phyloP scores from a whole-genome alignment of 2,329 filamentous ascomycete species.

The Fonsecaea monophora region DNA sequence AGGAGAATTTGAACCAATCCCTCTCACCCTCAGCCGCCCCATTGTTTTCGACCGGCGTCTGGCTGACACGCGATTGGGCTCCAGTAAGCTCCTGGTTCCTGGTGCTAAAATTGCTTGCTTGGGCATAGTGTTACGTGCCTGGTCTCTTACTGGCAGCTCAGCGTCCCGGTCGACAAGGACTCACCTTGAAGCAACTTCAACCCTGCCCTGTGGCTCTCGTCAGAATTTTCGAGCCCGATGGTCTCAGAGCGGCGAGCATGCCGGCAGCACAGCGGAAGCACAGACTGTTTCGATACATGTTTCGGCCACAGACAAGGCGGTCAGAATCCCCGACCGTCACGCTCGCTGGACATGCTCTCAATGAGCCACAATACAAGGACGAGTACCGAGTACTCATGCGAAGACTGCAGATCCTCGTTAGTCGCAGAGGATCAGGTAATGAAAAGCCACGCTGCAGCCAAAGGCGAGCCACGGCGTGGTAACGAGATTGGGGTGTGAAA shows the following conservation, averaged over 20 bases:
- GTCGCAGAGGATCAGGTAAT: neutral
- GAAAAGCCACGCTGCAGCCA: slow-evolving; percentile 16
- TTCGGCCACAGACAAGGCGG: slow-evolving; percentile 17
- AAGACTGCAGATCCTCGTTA: neutral
- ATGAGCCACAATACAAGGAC: no score
- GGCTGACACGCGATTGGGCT: slow-evolving; percentile 29
- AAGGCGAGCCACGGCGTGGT: slow-evolving; percentile 10
- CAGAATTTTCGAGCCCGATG: slow-evolving; percentile 10
- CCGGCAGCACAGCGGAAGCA: slow-evolving; percentile 9
- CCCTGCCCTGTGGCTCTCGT: neutral
- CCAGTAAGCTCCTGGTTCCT: slow-evolving; percentile 26
- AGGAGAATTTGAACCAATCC: slow-evolving; percentile 26
- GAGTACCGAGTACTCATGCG: neutral
- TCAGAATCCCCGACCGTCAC: neutral
- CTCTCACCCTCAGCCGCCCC: slow-evolving; percentile 18
- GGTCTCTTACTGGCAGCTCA: slow-evolving; percentile 19
- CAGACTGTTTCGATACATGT: slow-evolving; percentile 27
- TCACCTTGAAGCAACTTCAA: slow-evolving; percentile 21
- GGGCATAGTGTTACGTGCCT: slow-evolving; percentile 12
- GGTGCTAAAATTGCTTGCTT: slow-evolving; percentile 32
- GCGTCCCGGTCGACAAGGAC: slow-evolving; percentile 19
- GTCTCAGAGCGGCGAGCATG: slow-evolving; percentile 9
- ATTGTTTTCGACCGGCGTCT: slow-evolving; percentile 21
- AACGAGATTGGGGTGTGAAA: slow-evolving; percentile 33
- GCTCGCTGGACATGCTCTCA: neutral